These are phyloP conservation scores for Colletotrichum sp. DNA, from an alignment of 2,329 filamentous ascomycete species.

Conservation along the genomic window DNA sequence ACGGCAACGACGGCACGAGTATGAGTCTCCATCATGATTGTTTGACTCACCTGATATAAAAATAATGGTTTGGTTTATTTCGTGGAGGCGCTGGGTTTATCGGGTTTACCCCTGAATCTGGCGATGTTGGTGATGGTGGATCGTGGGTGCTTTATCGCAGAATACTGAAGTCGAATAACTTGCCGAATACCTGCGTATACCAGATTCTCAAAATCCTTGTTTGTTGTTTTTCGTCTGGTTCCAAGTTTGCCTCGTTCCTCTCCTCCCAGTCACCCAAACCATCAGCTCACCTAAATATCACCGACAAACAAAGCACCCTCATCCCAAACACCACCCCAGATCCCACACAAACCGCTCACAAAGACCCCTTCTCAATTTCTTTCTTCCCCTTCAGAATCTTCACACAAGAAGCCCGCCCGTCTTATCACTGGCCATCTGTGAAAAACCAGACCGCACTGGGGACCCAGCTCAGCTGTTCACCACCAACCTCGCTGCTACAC, in stretches of 20 bases:
- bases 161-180: background rate
- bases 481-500: background rate
- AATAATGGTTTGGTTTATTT: background rate
- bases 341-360: background rate
- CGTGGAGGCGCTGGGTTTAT: background rate
- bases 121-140: background rate
- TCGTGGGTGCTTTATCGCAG: background rate
- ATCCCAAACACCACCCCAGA: background rate
- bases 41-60: background rate
- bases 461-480: background rate
- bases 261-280: background rate
- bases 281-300: background rate
- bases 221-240: background rate
- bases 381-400: background rate
- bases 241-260: background rate
- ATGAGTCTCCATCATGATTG: background rate
- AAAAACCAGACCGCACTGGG: background rate
- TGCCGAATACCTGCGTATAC: background rate
- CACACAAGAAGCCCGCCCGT: background rate
- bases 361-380: background rate
- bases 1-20: background rate
- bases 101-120: background rate
- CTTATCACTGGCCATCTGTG: background rate
- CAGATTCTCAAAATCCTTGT: background rate
- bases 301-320: background rate